Base-by-base conservation (phyloP, 768 basidiomycete species). In the Suillus decipiens region DNA sequence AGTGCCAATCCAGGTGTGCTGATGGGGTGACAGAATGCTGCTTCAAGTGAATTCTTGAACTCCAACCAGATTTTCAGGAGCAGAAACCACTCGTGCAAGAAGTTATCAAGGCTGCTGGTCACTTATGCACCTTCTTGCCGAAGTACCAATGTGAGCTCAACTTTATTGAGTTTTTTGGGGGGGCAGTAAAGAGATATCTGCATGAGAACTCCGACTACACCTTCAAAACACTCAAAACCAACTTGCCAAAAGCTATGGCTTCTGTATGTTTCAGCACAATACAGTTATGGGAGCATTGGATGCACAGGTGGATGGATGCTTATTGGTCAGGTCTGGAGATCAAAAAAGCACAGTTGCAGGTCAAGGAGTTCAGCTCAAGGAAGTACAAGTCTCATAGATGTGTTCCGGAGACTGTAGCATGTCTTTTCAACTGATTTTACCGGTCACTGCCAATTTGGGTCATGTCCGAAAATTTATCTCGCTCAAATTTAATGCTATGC, bases 101-200 rank as follows among this genome's bases (percentile, higher is more conserved):
- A 12, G 50, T 64, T 2, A 74, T 76, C 42, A 67, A 72, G 47
- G 61, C 31, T 11, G 61, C 65, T 17, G 75, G 75, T 1, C 75
- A 77, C 61, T 8, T 72, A 5, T 76, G 74, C 62, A 57, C 69
- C 12, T 74, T 76, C 54, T 54, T 71, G 7, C 68, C 73, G 2
- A 73, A 75, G 45, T 75, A 67, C 50, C 72, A 74, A 51, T 72
- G 71, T 55, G 63, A 73, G 58, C 59, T 73, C 7, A 73, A 73
- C 51, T 66, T 66, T 19, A 73, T 73, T 22, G 37, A 56, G 43
- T 61, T 66, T 61, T 73, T 68, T 60, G 73, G 76, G 72, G 77
- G 77, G 6, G 64, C 66, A 11, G 67, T 70, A 15, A 78, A 78
- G 61, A 59, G 62, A n/a, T 66, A 69, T 36, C 55, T 67, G 51